Percentiles rank a stretch among this genome's conserved stretches.
Evolutionary conservation across 164 flowering plant species (phyloP).

Genomic region (Platanus orientalis): DNA sequence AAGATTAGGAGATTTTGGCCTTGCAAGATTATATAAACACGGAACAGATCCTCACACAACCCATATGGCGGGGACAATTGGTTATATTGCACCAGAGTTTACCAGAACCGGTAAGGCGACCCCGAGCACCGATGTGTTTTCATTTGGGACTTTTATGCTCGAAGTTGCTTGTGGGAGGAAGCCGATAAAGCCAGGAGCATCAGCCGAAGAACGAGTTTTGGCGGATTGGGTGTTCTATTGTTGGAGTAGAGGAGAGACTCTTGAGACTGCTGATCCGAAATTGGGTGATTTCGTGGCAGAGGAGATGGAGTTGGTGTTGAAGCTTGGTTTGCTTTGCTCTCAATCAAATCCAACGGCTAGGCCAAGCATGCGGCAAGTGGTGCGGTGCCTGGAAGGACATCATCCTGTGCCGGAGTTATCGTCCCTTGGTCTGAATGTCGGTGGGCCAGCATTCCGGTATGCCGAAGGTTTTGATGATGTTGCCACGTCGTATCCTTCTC

Average conservation of each 20-base stretch:
- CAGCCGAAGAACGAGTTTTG: slow-evolving; percentile 17
- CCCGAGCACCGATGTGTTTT: slow-evolving; percentile 27
- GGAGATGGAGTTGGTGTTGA: slow-evolving; percentile 9
- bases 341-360: not conserved
- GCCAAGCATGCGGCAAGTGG: slow-evolving; percentile 7
- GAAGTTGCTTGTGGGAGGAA: slow-evolving; percentile 36
- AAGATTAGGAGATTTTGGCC: slow-evolving; percentile 33
- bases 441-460: not conserved
- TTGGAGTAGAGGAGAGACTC: no score
- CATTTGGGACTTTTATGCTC: slow-evolving; percentile 29
- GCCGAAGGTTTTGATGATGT: not conserved
- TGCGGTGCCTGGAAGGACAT: not conserved
- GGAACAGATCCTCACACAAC: slow-evolving; percentile 26
- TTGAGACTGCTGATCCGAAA: not conserved
- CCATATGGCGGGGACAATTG: slow-evolving; percentile 29
- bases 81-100: slow-evolving; percentile 35
- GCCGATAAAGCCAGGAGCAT: slow-evolving; percentile 20
- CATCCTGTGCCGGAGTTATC: not conserved
- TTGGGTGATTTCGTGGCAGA: not conserved
- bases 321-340: slow-evolving; percentile 11
- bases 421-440: not conserved
- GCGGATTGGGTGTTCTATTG: slow-evolving; percentile 21
- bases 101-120: slow-evolving; percentile 28
- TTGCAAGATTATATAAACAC: slow-evolving; percentile 25
- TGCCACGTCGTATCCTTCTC: slow-evolving; percentile 2